Evolutionary conservation across 2,329 filamentous ascomycete species (phyloP), one percentile per base, ranked within the genome.

Genomic region (Leptographium lundbergii): DNA sequence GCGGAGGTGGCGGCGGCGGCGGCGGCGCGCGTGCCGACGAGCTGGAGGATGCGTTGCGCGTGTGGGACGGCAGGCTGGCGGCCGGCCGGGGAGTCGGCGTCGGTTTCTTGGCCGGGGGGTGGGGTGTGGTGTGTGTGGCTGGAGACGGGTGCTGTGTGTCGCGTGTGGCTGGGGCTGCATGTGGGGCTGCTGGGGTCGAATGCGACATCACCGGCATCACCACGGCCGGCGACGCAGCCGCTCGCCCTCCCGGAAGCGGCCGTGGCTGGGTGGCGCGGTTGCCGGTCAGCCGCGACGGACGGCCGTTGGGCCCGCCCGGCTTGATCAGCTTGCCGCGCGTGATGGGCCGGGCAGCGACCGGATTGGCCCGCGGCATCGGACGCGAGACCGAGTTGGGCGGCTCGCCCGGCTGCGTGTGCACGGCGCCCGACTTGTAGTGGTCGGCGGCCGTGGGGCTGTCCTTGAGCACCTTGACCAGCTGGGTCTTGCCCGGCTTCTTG

Each of bases 401-500:
- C 72, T 97, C 89, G 63, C 94, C 94, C 51, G 80, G 83, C 52
- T 85, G 86, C 0, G 91, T 96, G 70, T 96, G 94, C 58, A 99
- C 85, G 19, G 86, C 86, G 61, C 89, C 86, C 70, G 91, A 96
- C 81, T 99, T 99, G 78, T 99, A 99, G 63, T 85, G 81, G 72
- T 99, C 94, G 54, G 85, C 85, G 4, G 79, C 81, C 57, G 85
- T 81, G 0, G 91, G 85, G 10, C 32, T 34, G 69, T 99, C 94
- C 73, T 95, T 96, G 61, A 95, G 69, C 10, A 89, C 89, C 75
- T 97, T 97, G 68, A 99, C 88, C 6, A 84, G 74, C 58, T 92
- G 88, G 71, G 89, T 81, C 75, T 99, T 99, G 59, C 89, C 89
- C 1, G 94, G 94, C 74, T 99, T 99, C 80, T 97, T 99, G 69